These are phyloP conservation scores for Clavulina sp. DNA, from an alignment of 768 basidiomycete genomes.

Conservation along the genomic window DNA sequence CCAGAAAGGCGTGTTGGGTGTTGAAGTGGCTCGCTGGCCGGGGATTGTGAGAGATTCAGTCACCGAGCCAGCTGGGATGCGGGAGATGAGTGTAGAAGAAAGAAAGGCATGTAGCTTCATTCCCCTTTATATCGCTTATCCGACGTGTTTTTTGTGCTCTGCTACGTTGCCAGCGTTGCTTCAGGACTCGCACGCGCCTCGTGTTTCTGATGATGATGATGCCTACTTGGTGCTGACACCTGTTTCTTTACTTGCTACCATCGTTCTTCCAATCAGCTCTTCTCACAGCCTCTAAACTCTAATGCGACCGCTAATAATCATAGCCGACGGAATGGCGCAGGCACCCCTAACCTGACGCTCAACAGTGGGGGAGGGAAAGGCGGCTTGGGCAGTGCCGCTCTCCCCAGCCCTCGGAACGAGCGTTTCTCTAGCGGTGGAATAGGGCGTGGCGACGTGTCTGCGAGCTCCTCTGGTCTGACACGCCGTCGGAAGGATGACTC, in stretches of 20 bases:
- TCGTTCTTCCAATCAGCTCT: slow-evolving; percentile 7
- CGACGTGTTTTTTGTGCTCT: too few species aligned
- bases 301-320: neutral
- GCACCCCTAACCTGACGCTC: neutral
- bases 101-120: slow-evolving; percentile 50
- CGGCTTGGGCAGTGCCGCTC: neutral
- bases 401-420: neutral
- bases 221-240: slow-evolving; percentile 8
- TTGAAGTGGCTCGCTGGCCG: slow-evolving; percentile 81
- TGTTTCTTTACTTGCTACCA: slow-evolving; percentile 2
- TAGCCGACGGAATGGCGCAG: neutral
- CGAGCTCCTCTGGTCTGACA: neutral
- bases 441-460: neutral
- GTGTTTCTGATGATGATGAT: too few species aligned
- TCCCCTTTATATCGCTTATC: slow-evolving; percentile 5
- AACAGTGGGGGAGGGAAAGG: neutral
- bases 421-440: neutral
- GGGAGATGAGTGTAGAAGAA: slow-evolving; percentile 67
- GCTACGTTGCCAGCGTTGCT: too few species aligned
- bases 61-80: slow-evolving; percentile 52
- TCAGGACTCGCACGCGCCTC: too few species aligned
- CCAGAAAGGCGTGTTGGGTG: slow-evolving; percentile 54
- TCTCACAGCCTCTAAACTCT: neutral
- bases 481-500: neutral
- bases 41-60: slow-evolving; percentile 68